Evolutionary conservation across 2,329 filamentous ascomycete genomes (phyloP).

Genomic region (Exutisphaerella laricina): DNA sequence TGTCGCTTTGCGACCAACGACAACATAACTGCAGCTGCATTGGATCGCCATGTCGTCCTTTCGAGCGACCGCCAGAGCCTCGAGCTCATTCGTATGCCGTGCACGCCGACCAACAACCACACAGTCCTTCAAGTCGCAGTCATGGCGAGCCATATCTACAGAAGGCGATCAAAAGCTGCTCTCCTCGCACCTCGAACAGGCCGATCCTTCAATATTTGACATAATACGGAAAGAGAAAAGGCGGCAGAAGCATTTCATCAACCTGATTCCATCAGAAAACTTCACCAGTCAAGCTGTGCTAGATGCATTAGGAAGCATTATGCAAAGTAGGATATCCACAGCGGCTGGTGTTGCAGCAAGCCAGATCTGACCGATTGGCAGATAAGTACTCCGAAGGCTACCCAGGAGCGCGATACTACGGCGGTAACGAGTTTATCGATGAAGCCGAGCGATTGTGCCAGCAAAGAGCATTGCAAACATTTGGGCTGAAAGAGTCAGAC

Average conservation of each 20-base stretch:
- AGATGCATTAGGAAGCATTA: constrained; percentile 85
- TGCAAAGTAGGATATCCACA: constrained; percentile 67
- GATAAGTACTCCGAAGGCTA: constrained; percentile 99
- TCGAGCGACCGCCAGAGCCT: constrained; percentile 36
- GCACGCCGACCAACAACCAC: constrained; percentile 27
- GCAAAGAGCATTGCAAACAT: constrained; percentile 83
- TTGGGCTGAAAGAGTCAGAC: constrained; percentile 76
- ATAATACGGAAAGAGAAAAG: constrained; percentile 97
- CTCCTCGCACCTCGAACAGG: constrained; percentile 69
- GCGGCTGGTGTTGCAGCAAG: too few relatives aligned
- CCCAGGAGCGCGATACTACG: constrained; percentile 96
- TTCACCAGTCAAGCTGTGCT: constrained; percentile 91
- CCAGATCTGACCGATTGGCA: too few relatives aligned
- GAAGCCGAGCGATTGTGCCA: constrained; percentile 93
- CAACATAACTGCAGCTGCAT: too few relatives aligned
- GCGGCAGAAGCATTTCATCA: constrained; percentile 97
- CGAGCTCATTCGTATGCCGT: constrained; percentile 34
- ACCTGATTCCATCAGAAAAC: constrained; percentile 92
- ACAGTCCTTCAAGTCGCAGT: constrained; percentile 28
- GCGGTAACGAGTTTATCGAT: constrained; percentile 98
- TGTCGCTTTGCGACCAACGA: not conserved
- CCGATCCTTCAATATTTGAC: constrained; percentile 78
- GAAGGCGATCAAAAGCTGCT: constrained; percentile 61
- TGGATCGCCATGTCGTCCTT: constrained; percentile 45
- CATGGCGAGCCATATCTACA: constrained; percentile 39